phyloP scores from a whole-genome alignment of 2,329 filamentous ascomycete species.

The Clonostachys rosea region DNA sequence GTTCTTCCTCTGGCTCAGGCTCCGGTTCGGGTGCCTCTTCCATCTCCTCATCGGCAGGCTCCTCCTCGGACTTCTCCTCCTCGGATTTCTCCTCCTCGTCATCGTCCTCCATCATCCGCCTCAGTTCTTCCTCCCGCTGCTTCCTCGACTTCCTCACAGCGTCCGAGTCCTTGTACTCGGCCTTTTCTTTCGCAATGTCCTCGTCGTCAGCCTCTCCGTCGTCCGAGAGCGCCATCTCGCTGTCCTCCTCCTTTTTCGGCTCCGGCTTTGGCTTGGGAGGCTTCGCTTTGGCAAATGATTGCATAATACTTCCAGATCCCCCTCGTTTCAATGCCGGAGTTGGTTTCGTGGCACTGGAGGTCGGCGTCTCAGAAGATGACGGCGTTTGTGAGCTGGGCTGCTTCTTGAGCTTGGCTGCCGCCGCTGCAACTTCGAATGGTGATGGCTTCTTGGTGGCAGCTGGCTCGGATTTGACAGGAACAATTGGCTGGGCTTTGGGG shows the following conservation, averaged over 20 bases:
- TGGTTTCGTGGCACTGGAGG: constrained; percentile 17
- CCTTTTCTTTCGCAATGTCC: constrained; percentile 19
- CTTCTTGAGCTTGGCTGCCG: constrained; percentile 18
- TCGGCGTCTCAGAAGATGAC: constrained; percentile 13
- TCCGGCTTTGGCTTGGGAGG: constrained; percentile 43
- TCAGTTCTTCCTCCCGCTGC: constrained; percentile 30
- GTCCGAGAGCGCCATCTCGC: constrained; percentile 24
- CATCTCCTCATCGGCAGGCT: constrained; percentile 28
- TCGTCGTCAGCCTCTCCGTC: constrained; percentile 33
- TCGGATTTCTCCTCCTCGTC: constrained; percentile 58
- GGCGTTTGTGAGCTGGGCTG: constrained; percentile 9
- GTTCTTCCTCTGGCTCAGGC: constrained; percentile 17
- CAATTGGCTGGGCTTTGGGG: too few relatives aligned
- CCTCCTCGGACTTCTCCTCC: constrained; percentile 49
- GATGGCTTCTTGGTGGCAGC: constrained; percentile 1
- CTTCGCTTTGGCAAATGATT: constrained; percentile 67
- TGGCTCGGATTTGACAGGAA: neutral
- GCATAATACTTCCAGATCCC: constrained; percentile 63
- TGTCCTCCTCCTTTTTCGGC: constrained; percentile 21
- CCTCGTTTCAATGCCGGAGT: constrained; percentile 47
- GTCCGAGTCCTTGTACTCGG: constrained; percentile 11
- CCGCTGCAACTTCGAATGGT: constrained; percentile 1
- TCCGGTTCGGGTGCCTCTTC: constrained; percentile 27
- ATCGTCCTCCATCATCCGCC: constrained; percentile 46
- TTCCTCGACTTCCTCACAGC: constrained; percentile 18